Evolutionary conservation across 2,329 filamentous ascomycete genomes (phyloP).

Genomic region (Aspergillus fischeri): DNA sequence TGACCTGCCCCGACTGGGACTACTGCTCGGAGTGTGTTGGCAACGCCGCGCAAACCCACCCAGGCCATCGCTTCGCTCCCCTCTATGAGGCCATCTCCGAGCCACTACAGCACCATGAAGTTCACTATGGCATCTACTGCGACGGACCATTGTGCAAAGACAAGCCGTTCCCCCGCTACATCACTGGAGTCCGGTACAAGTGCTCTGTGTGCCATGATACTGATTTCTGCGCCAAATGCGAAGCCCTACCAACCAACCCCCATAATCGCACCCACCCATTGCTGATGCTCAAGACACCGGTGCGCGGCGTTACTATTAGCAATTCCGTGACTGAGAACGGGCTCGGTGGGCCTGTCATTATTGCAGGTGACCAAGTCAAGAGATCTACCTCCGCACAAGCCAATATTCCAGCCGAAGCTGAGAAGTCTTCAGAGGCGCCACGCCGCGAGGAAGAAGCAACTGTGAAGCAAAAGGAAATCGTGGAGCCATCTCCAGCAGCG

Average conservation of each 20-base stretch:
- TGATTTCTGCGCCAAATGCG: constrained; percentile 92
- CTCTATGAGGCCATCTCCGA: constrained; percentile 67
- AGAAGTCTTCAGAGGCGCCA: not conserved
- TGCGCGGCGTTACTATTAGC: constrained; percentile 81
- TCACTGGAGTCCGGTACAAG: constrained; percentile 88
- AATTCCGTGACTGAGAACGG: constrained; percentile 71
- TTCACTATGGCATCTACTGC: constrained; percentile 85
- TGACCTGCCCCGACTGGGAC: constrained; percentile 96
- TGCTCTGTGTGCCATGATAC: constrained; percentile 92
- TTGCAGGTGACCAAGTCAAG: constrained; percentile 64
- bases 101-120: constrained; percentile 44
- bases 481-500: constrained; percentile 29
- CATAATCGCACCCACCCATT: constrained; percentile 97
- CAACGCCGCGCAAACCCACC: constrained; percentile 65
- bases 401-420: constrained; percentile 47
- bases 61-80: constrained; percentile 80
- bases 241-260: constrained; percentile 74
- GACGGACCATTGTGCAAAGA: constrained; percentile 82
- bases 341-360: constrained; percentile 59
- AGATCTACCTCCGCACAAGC: constrained; percentile 41
- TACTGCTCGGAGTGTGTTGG: constrained; percentile 76
- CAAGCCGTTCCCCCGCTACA: constrained; percentile 50
- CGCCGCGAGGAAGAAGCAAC: not conserved
- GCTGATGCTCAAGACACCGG: constrained; percentile 93
- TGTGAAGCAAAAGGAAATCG: not conserved